Evolutionary conservation across 306 rosid species (phyloP), one percentile per base, ranked within the genome.

Genomic region (Malus asiatica): DNA sequence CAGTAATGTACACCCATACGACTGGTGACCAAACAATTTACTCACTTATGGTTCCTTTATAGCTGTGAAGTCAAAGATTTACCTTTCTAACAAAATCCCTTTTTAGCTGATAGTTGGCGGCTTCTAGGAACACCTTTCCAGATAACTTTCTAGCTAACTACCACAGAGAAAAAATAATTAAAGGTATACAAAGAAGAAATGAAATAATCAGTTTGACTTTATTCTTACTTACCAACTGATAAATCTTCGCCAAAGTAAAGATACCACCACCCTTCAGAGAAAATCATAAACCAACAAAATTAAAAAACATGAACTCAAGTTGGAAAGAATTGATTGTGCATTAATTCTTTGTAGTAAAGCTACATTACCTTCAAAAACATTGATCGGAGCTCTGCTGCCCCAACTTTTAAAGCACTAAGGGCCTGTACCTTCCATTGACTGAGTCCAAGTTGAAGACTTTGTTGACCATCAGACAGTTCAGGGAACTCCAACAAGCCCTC

Each of bases 11-110:
- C 13, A 52, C 19, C 27, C 51, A 68, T 42, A 69, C 33, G 10
- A 45, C 22, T 42, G 52, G 52, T 45, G 52, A 64, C 6, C 42
- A 61, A 25, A 46, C 4, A 32, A n/a, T 45, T 45, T 12, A 45
- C 45, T 33, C 7, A 57, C 12, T 8, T 48, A 33, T 48, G 11
- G 74, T 44, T 42, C 6, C 5, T 32, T 68, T 20, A 48, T 20
- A 52, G 15, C 30, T 64, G 23, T 13, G 42, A 81, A 30, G 45
- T 60, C 62, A 55, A 66, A 66, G 63, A 22, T 20, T 63, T 82
- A 92, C 98, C 96, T 89, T 94, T 86, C 80, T 90, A 32, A 92
- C 69, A 65, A 95, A 76, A 83, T 92, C 98, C 86, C 83, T 92
- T 86, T 84, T 92, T 22, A 92, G 84, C 88, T 90, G 96, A 85